Evolutionary conservation across 164 flowering plant species (phyloP), one percentile per base, ranked within the genome.

Genomic region (Cinnamomum chago): DNA sequence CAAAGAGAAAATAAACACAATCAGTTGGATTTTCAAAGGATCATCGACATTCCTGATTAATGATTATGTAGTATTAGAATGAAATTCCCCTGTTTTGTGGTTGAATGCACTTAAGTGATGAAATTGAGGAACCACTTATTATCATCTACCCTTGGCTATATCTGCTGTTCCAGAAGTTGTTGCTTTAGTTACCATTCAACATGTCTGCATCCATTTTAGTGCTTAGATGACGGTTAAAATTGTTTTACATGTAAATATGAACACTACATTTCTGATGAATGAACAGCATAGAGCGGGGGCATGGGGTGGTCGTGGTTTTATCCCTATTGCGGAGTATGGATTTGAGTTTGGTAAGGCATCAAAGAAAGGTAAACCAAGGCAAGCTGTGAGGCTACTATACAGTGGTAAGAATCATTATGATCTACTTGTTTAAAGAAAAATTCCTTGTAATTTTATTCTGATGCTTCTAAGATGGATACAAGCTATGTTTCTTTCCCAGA

Each of bases 261-360:
- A 18, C 51, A 10, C 35, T 58, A 12, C 66, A 40, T 25, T 17
- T 72, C 17, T 10, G n/a, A 23, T 68, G 58, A 70, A 51, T 68
- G 58, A 70, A 51, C 92, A 94, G 98, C 97, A 94, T 73, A 68
- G 73, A 25, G 17, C 28, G 70, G 70, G 65, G 85, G 86, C 18
- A 86, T 86, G 62, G 85, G 88, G 86, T 1, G 88, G 97, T 30
- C 73, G 82, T 40, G 97, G 97, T 76, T 94, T 86, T 75, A 90
- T 94, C 79, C 97, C 97, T 13, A 92, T 92, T 72, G 92, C 94
- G 58, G 98, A 94, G 74, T 94, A 94, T 82, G 98, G 98, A 80
- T 68, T 80, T 0, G 92, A 92, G 81, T 91, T 85, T 72, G 33
- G 85, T 1, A 88, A 87, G 82, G 82, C 86, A 28, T 84, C 73